A percentile compares a stretch with the other conserved stretches of the same genome.
Evolutionary conservation across 1,284 basidiomycete genomes (phyloP).

Genomic region (Irpex sp.): DNA sequence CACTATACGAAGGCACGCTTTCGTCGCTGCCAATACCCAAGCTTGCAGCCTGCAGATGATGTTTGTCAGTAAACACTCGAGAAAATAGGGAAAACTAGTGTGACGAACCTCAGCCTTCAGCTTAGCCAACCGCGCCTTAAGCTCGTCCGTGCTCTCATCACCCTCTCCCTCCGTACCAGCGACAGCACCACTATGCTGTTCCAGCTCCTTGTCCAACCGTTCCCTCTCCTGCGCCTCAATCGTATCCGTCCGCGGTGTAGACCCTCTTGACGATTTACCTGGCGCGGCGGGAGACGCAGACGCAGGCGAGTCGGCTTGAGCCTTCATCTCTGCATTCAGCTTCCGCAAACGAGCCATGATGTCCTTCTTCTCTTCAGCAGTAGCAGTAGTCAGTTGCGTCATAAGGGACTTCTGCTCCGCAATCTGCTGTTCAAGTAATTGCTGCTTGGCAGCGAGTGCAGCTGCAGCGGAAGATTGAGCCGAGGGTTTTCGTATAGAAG

Average conservation of each 20-base stretch:
- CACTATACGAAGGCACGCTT: constrained; percentile 27
- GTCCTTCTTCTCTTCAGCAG: constrained; percentile 73
- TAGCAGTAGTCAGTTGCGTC: constrained; percentile 61
- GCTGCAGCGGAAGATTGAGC: constrained; percentile 35
- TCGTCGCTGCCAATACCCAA: constrained; percentile 59
- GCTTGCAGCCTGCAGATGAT: constrained; percentile 58
- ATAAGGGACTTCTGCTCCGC: constrained; percentile 89
- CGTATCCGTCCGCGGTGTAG: constrained; percentile 33
- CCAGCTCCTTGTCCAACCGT: constrained; percentile 72
- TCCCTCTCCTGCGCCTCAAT: constrained; percentile 57
- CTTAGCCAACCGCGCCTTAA: constrained; percentile 77
- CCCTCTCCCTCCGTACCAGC: constrained; percentile 29
- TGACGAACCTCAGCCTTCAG: constrained; percentile 75
- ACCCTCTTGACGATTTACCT: constrained; percentile 22
- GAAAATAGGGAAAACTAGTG: not conserved
- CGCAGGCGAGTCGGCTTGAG: constrained; percentile 21
- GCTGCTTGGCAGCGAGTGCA: constrained; percentile 69
- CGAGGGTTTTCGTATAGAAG: constrained; percentile 25
- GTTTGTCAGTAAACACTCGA: not conserved
- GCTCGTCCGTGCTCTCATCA: constrained; percentile 64
- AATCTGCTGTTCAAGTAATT: constrained; percentile 79
- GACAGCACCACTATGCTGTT: constrained; percentile 48
- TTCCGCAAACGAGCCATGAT: constrained; percentile 79
- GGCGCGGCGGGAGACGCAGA: constrained; percentile 23
- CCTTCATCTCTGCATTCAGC: constrained; percentile 78